phyloP scores from a whole-genome alignment of 2,329 filamentous ascomycete genomes.

The Sporothrix protearum region DNA sequence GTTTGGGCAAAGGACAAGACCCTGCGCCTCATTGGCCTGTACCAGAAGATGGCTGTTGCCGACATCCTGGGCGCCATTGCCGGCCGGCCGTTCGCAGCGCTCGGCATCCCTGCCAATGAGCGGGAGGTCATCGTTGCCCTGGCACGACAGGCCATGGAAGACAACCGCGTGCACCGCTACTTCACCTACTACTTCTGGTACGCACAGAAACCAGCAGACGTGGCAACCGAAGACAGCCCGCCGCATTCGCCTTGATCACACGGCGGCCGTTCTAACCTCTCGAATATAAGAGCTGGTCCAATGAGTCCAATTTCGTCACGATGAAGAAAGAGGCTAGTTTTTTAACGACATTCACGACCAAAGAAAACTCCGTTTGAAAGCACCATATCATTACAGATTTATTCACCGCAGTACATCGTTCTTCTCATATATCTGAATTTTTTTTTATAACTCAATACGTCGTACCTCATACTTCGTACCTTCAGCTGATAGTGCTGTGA shows the following conservation, averaged over 20 bases:
- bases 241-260: background rate
- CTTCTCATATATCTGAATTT: too few species aligned
- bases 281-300: background rate
- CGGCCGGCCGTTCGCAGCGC: constrained; percentile 42
- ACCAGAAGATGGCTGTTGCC: constrained; percentile 40
- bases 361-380: background rate
- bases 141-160: constrained; percentile 38
- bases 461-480: too few species aligned
- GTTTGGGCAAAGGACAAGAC: constrained; percentile 43
- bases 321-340: background rate
- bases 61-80: constrained; percentile 40
- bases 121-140: constrained; percentile 33
- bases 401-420: background rate
- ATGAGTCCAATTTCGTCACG: background rate
- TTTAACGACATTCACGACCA: background rate
- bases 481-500: too few species aligned
- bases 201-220: constrained; percentile 38
- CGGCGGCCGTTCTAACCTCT: background rate
- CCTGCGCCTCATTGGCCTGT: constrained; percentile 41
- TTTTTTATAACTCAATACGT: too few species aligned
- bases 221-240: background rate
- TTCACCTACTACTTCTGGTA: constrained; percentile 41
- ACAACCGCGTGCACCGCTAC: constrained; percentile 40
- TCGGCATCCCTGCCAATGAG: constrained; percentile 36
- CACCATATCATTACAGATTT: background rate